A percentile compares a stretch with the other conserved stretches of the same genome.
These are phyloP conservation scores for Cephalotrichum gorgonifer DNA, from an alignment of 2,329 filamentous ascomycete species.

Conservation along the genomic window DNA sequence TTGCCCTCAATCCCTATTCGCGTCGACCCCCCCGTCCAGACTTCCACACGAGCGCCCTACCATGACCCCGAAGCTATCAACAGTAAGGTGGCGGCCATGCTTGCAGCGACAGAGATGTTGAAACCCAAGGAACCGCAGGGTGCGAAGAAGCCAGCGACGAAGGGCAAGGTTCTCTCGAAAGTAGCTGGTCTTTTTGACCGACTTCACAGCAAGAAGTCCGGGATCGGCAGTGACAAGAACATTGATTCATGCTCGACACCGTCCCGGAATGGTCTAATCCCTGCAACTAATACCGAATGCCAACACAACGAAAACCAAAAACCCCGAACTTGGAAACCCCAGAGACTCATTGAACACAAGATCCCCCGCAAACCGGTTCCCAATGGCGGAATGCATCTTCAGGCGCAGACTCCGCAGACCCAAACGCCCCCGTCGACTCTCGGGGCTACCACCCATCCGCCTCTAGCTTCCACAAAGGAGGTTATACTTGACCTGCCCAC, in stretches of 20 bases:
- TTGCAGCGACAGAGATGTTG: slow-evolving; percentile 22
- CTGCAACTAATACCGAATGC: too few species aligned
- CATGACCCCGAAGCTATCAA: slow-evolving; percentile 10
- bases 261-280: too few species aligned
- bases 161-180: background rate
- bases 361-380: background rate
- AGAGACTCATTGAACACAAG: background rate
- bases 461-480: background rate
- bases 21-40: background rate
- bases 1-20: background rate
- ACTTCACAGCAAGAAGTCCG: background rate
- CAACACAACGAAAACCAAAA: background rate
- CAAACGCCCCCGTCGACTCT: background rate
- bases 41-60: background rate
- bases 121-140: slow-evolving; percentile 14
- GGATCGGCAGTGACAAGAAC: background rate
- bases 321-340: background rate
- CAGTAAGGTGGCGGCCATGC: slow-evolving; percentile 24
- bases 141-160: background rate
- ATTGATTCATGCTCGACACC: background rate
- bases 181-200: background rate
- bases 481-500: background rate
- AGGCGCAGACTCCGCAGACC: background rate
- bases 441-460: background rate
- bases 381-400: background rate